Evolutionary conservation across 2,329 filamentous ascomycete genomes (phyloP), one percentile per base, ranked within the genome.

Genomic region (Sordariomycetes sp.): DNA sequence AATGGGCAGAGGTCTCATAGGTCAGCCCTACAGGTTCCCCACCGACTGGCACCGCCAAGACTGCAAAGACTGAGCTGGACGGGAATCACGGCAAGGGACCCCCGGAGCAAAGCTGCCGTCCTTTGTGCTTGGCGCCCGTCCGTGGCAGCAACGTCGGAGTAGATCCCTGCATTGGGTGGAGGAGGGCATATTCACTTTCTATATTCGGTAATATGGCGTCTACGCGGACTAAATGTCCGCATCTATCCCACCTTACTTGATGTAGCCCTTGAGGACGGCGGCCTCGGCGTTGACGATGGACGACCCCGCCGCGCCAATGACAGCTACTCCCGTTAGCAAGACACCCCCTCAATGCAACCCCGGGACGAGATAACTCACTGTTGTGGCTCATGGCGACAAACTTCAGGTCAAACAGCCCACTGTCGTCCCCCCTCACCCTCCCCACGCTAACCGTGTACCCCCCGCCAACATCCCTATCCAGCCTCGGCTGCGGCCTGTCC

Each of bases 201-300:
- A 53, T 55, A 32, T 57, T 51, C 55, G 12, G 39, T 15, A 7
- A n/a, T n/a, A 45, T 8, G 15, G 17, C 17, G 39, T 45, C 39
- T 45, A 45, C n/a, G 39, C 39, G 6, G 13, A 45, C 39, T 32
- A 8, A 45, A 45, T 17, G 3, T n/a, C n/a, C 39, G 39, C 13
- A 25, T 51, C 34, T 50, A 45, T 51, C 50, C 17, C 22, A 34
- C 36, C 52, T 57, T 36, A 42, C 15, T 32, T 25, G 42, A 54
- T 52, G 66, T 86, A 89, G 5, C 91, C 92, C 76, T 95, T 95
- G 62, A 96, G 80, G 12, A 96, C 85, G 25, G 90, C 90, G 32
- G 90, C 90, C 71, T 96, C 92, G 32, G 91, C 90, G 66, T 97
- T 97, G 64, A 97, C 72, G 72, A 97, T 96, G 35, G 89, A 95